Evolutionary conservation across 2,329 filamentous ascomycete genomes (phyloP), one percentile per base, ranked within the genome.

Genomic region (Monosporascus sp.): DNA sequence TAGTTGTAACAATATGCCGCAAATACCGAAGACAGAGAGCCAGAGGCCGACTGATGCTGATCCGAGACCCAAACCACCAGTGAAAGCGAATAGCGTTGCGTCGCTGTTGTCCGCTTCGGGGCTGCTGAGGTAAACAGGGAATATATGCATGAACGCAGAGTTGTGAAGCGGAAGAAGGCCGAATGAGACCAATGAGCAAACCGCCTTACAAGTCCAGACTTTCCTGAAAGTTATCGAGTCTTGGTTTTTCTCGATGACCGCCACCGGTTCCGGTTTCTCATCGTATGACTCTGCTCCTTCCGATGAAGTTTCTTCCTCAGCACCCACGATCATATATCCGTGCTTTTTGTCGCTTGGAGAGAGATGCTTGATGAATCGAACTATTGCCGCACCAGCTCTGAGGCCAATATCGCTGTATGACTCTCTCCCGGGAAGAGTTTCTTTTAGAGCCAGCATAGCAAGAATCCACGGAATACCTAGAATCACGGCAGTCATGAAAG

Each of bases 101-200:
- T 66, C 62, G 60, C 65, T 60, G 59, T 61, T 65, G 37, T 70
- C 74, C 18, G 79, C 77, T 0, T 80, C 77, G 0, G 68, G 65
- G 2, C 79, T 80, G 8, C 83, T 83, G 42, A 86, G 72, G 65
- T 84, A 85, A 24, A 85, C 75, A 31, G 83, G 83, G 61, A 81
- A 84, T 47, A 86, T 75, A 45, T 82, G 76, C 62, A 82, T 81
- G 68, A 86, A 86, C 20, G 83, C 79, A 52, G 78, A 80, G 65
- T 84, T 80, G 68, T 86, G 84, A 55, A 85, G 76, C 47, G 83
- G 81, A 38, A 86, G 76, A 44, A 86, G 61, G 5, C 65, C 68
- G 39, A 71, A 69, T 7, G 68, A 68, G 15, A 72, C 60, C 20
- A 70, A 58, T 2, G 69, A 65, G 2, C 65, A 68, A 6, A 70